Conservation (phyloP, 495 filamentous ascomycete species). For the Niebla homalea region DNA sequence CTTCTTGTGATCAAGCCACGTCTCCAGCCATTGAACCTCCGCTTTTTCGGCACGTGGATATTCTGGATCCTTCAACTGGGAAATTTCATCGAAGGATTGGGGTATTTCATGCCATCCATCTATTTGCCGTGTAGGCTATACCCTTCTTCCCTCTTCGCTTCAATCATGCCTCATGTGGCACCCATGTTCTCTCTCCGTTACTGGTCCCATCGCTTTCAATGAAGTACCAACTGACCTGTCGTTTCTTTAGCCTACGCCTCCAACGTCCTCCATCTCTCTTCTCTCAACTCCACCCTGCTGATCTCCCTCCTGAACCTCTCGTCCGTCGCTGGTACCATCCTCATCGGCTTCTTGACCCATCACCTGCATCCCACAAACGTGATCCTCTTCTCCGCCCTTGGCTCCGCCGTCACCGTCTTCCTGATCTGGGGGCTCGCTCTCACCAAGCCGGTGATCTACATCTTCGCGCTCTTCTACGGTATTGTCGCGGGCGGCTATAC, state of each 20-base stretch:
- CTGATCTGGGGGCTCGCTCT: constrained; percentile 51
- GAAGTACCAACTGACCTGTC: constrained; percentile 15
- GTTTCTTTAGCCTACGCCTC: constrained; percentile 36
- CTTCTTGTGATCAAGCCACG: constrained; percentile 43
- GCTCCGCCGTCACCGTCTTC: constrained; percentile 42
- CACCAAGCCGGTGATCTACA: constrained; percentile 36
- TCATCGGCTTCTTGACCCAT: constrained; percentile 45
- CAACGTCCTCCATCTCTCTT: constrained; percentile 23
- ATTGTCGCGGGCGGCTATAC: constrained; percentile 47
- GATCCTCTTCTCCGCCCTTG: constrained; percentile 40
- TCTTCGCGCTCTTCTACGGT: constrained; percentile 50
- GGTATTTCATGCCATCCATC: constrained; percentile 47
- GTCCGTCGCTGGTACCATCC: constrained; percentile 39
- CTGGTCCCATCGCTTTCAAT: constrained; percentile 5
- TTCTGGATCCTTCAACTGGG: constrained; percentile 41
- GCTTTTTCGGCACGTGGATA: constrained; percentile 29
- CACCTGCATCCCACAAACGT: constrained; percentile 41
- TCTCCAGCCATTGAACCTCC: constrained; percentile 20
- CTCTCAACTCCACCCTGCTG: constrained; percentile 27
- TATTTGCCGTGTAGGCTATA: constrained; percentile 34
- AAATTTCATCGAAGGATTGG: constrained; percentile 42
- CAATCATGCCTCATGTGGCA: constrained; percentile 34
- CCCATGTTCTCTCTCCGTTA: constrained; percentile 32
- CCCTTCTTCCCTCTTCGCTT: constrained; percentile 27
- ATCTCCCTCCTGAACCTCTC: constrained; percentile 40